Conservation (phyloP, 345 rosid species). For the Geranium rotundifolium region DNA sequence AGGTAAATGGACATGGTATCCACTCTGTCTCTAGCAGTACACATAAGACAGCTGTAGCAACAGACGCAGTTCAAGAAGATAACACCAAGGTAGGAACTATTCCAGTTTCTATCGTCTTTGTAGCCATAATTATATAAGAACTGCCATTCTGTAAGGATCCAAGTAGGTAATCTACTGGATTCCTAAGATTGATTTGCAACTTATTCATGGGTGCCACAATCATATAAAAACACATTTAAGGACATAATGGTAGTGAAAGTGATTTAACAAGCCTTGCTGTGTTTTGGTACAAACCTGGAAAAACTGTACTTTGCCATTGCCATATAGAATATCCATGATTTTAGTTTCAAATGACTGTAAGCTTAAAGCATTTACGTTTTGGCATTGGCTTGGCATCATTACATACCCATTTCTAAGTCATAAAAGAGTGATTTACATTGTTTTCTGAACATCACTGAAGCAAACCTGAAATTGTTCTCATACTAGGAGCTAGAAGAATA, state of each 20-base stretch:
- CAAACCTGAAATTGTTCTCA: neutral
- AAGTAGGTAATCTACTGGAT: neutral
- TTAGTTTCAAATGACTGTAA: neutral
- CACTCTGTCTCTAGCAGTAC: constrained; percentile 22
- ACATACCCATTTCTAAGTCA: neutral
- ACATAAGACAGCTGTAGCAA: constrained; percentile 18
- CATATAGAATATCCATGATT: too few species aligned
- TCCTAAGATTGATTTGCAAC: too few species aligned
- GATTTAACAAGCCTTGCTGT: too few species aligned
- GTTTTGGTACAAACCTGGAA: too few species aligned
- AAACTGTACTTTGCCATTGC: too few species aligned
- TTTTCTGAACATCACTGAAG: neutral
- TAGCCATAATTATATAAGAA: neutral
- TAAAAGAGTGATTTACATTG: neutral
- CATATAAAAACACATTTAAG: too few species aligned
- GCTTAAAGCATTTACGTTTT: neutral
- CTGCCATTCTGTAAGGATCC: neutral
- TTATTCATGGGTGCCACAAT: too few species aligned
- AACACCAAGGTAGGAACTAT: constrained; percentile 29
- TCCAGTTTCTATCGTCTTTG: neutral
- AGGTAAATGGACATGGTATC: constrained; percentile 20
- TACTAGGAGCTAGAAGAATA: neutral
- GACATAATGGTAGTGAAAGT: too few species aligned
- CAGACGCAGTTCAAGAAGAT: constrained; percentile 23
- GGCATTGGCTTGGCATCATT: neutral